Percentiles rank a stretch among this genome's conserved stretches.
phyloP scores from a whole-genome alignment of 371 early-diverging fungal species.

The Entomophthora muscae region DNA sequence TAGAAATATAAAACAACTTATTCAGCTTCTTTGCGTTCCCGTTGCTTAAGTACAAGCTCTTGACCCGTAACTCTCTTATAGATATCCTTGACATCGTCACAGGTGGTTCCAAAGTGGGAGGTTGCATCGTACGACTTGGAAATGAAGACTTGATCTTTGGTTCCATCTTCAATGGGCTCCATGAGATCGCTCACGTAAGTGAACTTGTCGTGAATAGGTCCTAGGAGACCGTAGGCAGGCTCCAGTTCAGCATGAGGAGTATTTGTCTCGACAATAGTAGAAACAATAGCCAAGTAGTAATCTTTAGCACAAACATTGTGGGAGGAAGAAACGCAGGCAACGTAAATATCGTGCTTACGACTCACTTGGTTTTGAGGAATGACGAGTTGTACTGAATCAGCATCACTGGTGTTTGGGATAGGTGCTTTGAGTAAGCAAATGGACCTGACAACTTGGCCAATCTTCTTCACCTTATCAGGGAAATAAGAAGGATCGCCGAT shows the following conservation, averaged over 20 bases:
- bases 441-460: slow-evolving; percentile 81
- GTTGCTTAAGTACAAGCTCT: slow-evolving; percentile 48
- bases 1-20: too few species aligned
- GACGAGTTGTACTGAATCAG: slow-evolving; percentile 85
- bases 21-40: neutral
- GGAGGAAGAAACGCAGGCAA: slow-evolving; percentile 72
- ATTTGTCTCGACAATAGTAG: slow-evolving; percentile 80
- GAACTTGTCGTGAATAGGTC: slow-evolving; percentile 84
- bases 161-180: slow-evolving; percentile 72
- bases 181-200: slow-evolving; percentile 59
- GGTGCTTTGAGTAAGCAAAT: slow-evolving; percentile 88
- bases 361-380: slow-evolving; percentile 91
- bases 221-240: slow-evolving; percentile 73
- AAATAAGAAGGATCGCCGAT: slow-evolving; percentile 95
- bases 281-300: slow-evolving; percentile 85
- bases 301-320: slow-evolving; percentile 79
- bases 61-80: slow-evolving; percentile 83
- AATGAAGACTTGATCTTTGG: slow-evolving; percentile 67
- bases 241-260: slow-evolving; percentile 80
- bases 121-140: slow-evolving; percentile 95
- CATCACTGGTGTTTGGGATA: slow-evolving; percentile 74
- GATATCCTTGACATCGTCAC: slow-evolving; percentile 85
- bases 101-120: slow-evolving; percentile 96
- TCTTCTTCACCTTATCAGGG: slow-evolving; percentile 46
- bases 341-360: slow-evolving; percentile 81